These are phyloP conservation scores for Mucor piriformis DNA, from an alignment of 371 early-diverging fungal species.

Conservation along the genomic window DNA sequence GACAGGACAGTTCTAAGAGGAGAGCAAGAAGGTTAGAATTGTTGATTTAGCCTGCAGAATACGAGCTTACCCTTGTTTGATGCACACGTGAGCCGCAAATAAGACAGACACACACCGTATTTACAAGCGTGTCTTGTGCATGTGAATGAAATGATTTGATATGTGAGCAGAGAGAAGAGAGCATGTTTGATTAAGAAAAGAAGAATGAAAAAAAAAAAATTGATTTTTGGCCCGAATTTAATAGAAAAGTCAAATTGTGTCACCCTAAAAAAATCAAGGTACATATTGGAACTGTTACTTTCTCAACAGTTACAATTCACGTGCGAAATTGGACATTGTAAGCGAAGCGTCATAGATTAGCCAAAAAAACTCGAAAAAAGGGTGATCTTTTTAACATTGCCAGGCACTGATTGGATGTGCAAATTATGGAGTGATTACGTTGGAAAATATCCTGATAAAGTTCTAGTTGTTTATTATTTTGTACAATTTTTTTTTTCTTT, in stretches of 20 bases:
- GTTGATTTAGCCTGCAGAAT: too few species aligned
- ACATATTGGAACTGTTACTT: too few species aligned
- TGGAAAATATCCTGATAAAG: too few species aligned
- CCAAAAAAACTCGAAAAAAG: too few species aligned
- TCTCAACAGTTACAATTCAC: too few species aligned
- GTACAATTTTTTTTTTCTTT: slow-evolving; percentile 1
- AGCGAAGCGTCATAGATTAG: too few species aligned
- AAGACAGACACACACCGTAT: slow-evolving; percentile 14
- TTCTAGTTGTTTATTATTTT: slow-evolving; percentile 1
- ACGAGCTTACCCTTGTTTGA: slow-evolving; percentile 32
- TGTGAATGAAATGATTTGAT: not conserved
- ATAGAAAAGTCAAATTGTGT: not conserved
- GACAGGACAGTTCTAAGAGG: slow-evolving; percentile 34
- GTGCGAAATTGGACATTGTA: too few species aligned
- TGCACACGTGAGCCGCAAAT: slow-evolving; percentile 36
- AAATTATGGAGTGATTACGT: too few species aligned
- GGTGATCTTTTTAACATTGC: too few species aligned
- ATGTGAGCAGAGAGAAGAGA: not conserved
- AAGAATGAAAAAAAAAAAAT: not conserved
- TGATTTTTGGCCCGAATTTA: not conserved
- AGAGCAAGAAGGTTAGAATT: too few species aligned
- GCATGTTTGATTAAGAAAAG: not conserved
- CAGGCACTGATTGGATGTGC: too few species aligned
- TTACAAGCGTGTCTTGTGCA: slow-evolving; percentile 5
- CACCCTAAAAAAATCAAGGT: not conserved